A percentile compares a stretch with the other conserved stretches of the same genome.
phyloP scores from a whole-genome alignment of 2,329 filamentous ascomycete species.

The Pseudocercospora cruenta region DNA sequence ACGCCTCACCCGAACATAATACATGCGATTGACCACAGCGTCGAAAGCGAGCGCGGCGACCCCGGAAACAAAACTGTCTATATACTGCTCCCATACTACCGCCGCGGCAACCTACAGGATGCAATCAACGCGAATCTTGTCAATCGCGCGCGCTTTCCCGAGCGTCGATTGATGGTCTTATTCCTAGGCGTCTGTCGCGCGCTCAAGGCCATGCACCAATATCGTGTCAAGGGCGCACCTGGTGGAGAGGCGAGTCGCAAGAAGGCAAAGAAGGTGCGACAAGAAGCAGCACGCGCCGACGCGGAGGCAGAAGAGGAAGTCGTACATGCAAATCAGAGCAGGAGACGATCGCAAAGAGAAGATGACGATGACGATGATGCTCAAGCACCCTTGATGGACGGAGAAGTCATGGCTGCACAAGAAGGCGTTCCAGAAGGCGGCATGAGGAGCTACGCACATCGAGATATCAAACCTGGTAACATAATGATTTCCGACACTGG shows the following conservation, averaged over 20 bases:
- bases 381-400: slow-evolving; percentile 76
- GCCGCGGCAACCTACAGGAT: slow-evolving; percentile 93
- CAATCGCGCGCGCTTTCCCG: slow-evolving; percentile 88
- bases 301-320: slow-evolving; percentile 48
- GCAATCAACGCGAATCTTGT: slow-evolving; percentile 98
- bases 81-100: slow-evolving; percentile 92
- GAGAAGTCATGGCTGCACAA: slow-evolving; percentile 69
- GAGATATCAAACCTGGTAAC: slow-evolving; percentile 98
- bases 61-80: slow-evolving; percentile 89
- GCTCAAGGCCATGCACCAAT: slow-evolving; percentile 88
- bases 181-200: slow-evolving; percentile 92
- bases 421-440: slow-evolving; percentile 70
- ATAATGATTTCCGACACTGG: slow-evolving; percentile 98
- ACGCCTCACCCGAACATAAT: slow-evolving; percentile 83
- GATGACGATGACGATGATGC: slow-evolving; percentile 67
- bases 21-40: slow-evolving; percentile 78
- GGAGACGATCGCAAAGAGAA: slow-evolving; percentile 41
- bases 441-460: slow-evolving; percentile 82
- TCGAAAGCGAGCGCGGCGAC: slow-evolving; percentile 70
- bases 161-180: slow-evolving; percentile 81
- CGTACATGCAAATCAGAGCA: slow-evolving; percentile 53
- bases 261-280: slow-evolving; percentile 59
- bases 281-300: slow-evolving; percentile 61
- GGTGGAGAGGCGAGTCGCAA: slow-evolving; percentile 54
- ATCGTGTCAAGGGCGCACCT: slow-evolving; percentile 65